Evolutionary conservation across 257 asterid genomes (phyloP).

Genomic region (Solanum rostratum): DNA sequence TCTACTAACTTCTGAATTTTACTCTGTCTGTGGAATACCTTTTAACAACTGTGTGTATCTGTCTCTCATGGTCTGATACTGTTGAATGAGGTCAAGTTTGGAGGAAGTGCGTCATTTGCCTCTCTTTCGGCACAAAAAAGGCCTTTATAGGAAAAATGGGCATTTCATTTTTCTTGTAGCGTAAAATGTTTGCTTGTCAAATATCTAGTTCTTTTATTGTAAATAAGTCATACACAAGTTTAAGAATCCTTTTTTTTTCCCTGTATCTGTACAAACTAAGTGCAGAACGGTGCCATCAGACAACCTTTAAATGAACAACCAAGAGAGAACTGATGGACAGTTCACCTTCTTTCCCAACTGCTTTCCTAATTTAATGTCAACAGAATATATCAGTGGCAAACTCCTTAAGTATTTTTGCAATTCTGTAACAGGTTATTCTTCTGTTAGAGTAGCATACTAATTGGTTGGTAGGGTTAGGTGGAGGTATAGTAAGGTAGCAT

Average conservation of each 20-base stretch:
- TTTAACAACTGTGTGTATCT: neutral
- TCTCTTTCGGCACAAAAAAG: neutral
- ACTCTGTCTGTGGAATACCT: neutral
- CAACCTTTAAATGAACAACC: neutral
- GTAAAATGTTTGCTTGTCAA: neutral
- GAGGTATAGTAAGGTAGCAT: no score
- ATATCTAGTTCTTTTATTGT: neutral
- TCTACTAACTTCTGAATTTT: neutral
- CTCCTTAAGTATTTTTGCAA: neutral
- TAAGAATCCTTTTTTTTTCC: neutral
- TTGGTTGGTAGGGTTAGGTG: no score
- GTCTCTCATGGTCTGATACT: neutral
- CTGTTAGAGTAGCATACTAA: no score
- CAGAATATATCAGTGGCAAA: neutral
- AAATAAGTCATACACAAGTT: neutral
- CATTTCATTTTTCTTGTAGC: neutral
- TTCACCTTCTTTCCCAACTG: neutral
- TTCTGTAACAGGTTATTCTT: neutral
- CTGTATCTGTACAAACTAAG: neutral
- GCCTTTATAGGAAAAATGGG: neutral
- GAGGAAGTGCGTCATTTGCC: neutral
- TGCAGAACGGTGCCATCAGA: neutral
- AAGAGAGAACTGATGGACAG: neutral
- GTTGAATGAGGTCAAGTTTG: neutral
- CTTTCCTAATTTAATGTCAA: neutral